These are phyloP conservation scores for Xylariaceae sp. DNA, from an alignment of 2,329 filamentous ascomycete species.

Conservation along the genomic window DNA sequence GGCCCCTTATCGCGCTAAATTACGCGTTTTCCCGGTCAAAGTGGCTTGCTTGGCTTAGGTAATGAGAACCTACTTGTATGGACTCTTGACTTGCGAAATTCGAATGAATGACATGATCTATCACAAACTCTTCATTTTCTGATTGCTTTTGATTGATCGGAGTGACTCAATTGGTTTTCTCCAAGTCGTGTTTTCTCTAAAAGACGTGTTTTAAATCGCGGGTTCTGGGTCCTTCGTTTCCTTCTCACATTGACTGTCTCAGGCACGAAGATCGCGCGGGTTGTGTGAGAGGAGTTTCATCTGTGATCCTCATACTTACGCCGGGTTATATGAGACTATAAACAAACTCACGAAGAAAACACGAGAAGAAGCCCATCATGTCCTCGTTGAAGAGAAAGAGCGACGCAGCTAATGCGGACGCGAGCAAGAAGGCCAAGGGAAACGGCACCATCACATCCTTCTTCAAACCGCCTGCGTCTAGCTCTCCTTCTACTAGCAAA, in stretches of 20 bases:
- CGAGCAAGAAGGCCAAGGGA: conserved; percentile 69
- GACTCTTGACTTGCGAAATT: not conserved
- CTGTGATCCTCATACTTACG: not conserved
- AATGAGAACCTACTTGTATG: not conserved
- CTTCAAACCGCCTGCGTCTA: conserved; percentile 65
- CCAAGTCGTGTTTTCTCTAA: too few relatives aligned
- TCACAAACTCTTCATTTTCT: too few relatives aligned
- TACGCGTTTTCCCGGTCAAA: conserved; percentile 2
- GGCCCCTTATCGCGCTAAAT: conserved; percentile 2
- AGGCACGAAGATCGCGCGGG: too few relatives aligned
- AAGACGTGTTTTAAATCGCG: too few relatives aligned
- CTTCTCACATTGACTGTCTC: too few relatives aligned
- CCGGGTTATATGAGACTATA: not conserved
- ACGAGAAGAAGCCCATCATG: conserved; percentile 34
- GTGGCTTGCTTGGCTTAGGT: not conserved
- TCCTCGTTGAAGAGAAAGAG: conserved; percentile 64
- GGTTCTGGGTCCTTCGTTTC: too few relatives aligned
- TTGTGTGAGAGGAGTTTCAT: not conserved
- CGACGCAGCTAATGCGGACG: conserved; percentile 41
- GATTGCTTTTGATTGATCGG: too few relatives aligned
- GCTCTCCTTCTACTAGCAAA: conserved; percentile 11
- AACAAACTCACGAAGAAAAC: not conserved
- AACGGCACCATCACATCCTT: conserved; percentile 84
- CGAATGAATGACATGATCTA: too few relatives aligned
- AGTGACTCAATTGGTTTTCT: too few relatives aligned